Conservation (phyloP, 1,139 yeast genomes). For the Meyerozyma smithsonii region DNA sequence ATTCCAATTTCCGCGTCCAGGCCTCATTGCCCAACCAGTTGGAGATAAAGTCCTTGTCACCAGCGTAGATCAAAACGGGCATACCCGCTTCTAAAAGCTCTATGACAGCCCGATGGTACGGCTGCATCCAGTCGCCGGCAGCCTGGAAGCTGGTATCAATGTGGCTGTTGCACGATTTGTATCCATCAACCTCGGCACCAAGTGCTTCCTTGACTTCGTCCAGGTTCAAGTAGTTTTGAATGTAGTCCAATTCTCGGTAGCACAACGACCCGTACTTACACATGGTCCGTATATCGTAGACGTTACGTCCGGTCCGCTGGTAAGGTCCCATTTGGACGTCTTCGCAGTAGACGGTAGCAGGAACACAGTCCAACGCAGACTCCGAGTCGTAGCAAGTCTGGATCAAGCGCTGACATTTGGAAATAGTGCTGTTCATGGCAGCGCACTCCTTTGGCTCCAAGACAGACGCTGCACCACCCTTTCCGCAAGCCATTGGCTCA, state of each 20-base stretch:
- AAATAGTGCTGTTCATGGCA: conserved; percentile 65
- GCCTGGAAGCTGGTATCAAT: conserved; percentile 77
- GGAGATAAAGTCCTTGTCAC: conserved; percentile 83
- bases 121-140: conserved; percentile 92
- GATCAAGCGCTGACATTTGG: conserved; percentile 78
- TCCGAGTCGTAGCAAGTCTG: conserved; percentile 75
- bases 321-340: conserved; percentile 84
- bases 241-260: conserved; percentile 65
- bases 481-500: conserved; percentile 97
- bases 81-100: conserved; percentile 52
- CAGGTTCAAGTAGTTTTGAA: conserved; percentile 65
- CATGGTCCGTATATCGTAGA: conserved; percentile 83
- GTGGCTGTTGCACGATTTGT: conserved; percentile 82
- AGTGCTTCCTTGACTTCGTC: conserved; percentile 69
- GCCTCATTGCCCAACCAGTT: conserved; percentile 85
- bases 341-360: conserved; percentile 89
- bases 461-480: conserved; percentile 83
- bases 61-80: conserved; percentile 76
- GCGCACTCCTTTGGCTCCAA: conserved; percentile 77
- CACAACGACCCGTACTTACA: conserved; percentile 79
- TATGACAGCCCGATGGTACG: conserved; percentile 64
- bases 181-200: conserved; percentile 87
- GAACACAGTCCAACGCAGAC: conserved; percentile 87
- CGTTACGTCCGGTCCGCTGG: conserved; percentile 86
- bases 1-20: conserved; percentile 69